Base-by-base conservation (phyloP, 495 filamentous ascomycete genomes). In the Astrocystis sublimbata region DNA sequence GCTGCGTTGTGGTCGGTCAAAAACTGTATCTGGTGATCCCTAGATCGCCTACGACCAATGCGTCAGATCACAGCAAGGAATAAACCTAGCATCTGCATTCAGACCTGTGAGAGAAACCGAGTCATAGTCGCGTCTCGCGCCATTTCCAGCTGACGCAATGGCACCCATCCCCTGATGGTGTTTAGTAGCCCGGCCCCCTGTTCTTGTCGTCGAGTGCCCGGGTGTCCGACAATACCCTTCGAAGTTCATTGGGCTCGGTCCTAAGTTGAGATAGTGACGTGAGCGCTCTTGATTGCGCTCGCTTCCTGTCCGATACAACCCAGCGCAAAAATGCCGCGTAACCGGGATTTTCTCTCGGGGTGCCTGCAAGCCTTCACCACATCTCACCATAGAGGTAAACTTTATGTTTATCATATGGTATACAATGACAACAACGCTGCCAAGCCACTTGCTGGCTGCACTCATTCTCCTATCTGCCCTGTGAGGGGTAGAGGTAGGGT, bases 301-400 rank as follows among this genome's bases (percentile, higher is more conserved):
- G 75, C 73, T 49, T 72, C 68, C 72, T 70, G 77, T 74, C 7
- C 68, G 70, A 46, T 71, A 71, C 10, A 68, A 63, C 28, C 75
- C 63, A 15, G 80, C 76, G 73, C 76, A n/a, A n/a, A n/a, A n/a
- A 78, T 21, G 53, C 60, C 28, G 72, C 65, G 40, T 75, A 70
- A 1, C 75, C 73, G 7, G 60, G 35, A 41, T 76, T 72, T 78
- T 72, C 55, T 76, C 73, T 67, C 79, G 77, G 41, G 66, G 72
- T 23, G 75, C 75, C 67, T 73, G 72, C 76, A 28, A 53, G 23
- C 33, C 3, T 30, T 52, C 47, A 83, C 76, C 57, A 79, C 75
- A 75, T 75, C 76, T 78, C 31, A 76, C 60, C 70, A 77, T 74
- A 47, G 73, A 79, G 43, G 77, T 75, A 24, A 75, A 74, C n/a